Evolutionary conservation across 176 grass and related monocot species (phyloP).

Genomic region (Oryza brachyantha): DNA sequence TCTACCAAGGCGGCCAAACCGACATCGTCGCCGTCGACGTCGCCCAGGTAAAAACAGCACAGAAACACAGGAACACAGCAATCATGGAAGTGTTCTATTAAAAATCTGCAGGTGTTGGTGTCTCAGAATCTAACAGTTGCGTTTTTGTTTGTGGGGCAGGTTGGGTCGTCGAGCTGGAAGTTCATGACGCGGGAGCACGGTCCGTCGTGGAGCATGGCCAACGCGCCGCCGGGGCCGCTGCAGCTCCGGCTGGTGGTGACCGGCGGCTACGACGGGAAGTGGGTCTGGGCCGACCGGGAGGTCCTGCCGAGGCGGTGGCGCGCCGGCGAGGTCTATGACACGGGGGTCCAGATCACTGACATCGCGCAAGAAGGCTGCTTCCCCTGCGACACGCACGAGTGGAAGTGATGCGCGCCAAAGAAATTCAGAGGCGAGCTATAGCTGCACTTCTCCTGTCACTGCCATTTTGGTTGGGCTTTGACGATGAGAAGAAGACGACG

Average conservation of each 20-base stretch:
- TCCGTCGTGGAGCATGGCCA: conserved; percentile 77
- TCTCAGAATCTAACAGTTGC: neutral
- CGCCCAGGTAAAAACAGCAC: conserved; percentile 42
- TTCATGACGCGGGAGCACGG: conserved; percentile 79
- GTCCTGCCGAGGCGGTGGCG: conserved; percentile 54
- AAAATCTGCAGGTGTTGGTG: neutral
- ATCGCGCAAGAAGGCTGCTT: conserved; percentile 70
- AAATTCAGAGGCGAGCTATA: neutral
- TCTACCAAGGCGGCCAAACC: conserved; percentile 93
- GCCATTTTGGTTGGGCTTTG: conserved; percentile 25
- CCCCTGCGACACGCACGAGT: conserved; percentile 62
- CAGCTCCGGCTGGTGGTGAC: conserved; percentile 84
- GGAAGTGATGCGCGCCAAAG: conserved; percentile 27
- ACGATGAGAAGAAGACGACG: neutral
- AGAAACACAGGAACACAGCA: neutral
- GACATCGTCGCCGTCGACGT: conserved; percentile 95
- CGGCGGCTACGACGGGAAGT: conserved; percentile 90
- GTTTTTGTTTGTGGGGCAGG: conserved; percentile 22
- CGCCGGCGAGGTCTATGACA: conserved; percentile 67
- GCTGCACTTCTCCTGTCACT: neutral
- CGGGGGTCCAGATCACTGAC: conserved; percentile 61
- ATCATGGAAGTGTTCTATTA: neutral
- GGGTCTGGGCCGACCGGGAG: conserved; percentile 64
- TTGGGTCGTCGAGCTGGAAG: conserved; percentile 67
- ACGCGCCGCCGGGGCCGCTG: conserved; percentile 66